Base-by-base conservation (phyloP, 371 early-diverging fungal genomes). In the Mortierella sp. region DNA sequence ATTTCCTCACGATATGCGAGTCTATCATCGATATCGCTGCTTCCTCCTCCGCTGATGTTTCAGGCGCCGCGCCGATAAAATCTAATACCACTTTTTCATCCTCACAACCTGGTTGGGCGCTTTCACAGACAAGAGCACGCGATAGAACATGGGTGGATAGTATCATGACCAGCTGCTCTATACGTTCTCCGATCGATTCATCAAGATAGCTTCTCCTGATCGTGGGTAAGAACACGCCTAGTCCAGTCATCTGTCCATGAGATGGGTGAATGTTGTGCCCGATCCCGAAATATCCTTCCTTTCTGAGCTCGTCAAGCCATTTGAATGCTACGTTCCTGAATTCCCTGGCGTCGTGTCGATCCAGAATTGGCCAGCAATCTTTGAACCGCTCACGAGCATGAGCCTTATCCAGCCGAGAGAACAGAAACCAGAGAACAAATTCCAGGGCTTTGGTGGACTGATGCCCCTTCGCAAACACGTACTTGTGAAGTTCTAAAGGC, bases 221-320 rank as follows among this genome's bases (percentile, higher is more conserved):
- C 21, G 81, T 81, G 4, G 72, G 72, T 24, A 81, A 48, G 63
- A 79, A 70, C 22, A 79, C n/a, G 9, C 74, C 79, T 16, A 77
- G n/a, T 5, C 78, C 69, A 9, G 60, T 22, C 2, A n/a, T 15
- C 13, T 65, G 32, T n/a, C 48, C 40, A 3, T 45, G 33, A 9
- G 62, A 8, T 11, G 36, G 61, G 21, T 65, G 58, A 19, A 76
- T 55, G 15, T 63, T 59, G 52, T 71, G 75, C 0, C 81, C 81
- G 38, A 81, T 38, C 10, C 59, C 65, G 24, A 85, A 81, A 53
- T 67, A 69, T 2, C 85, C 84, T 10, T 80, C 81, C 55, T 81
- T 83, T 19, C 77, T 70, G 11, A 85, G 76, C 9, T 83, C 77
- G 21, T 85, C 85, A 33, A 85, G 65, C 84, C 85, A 83, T n/a